Base-by-base conservation (phyloP, 331 rosid species). In the Saraca asoca region DNA sequence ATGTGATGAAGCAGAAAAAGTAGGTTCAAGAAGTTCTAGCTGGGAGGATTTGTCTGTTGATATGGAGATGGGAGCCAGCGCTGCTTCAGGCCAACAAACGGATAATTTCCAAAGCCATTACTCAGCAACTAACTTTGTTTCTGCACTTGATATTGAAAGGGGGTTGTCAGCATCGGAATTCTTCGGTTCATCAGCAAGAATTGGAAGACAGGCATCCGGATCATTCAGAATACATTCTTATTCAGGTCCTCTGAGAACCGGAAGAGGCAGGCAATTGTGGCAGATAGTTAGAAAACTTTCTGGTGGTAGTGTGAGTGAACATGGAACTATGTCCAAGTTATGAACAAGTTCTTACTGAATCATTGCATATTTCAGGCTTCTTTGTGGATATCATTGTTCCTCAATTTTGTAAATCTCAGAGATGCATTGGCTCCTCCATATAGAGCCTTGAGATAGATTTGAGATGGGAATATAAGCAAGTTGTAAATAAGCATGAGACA, bases 241-340 rank as follows among this genome's bases (percentile, higher is more conserved):
- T 52, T 84, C 98, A 2, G 90, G 89, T 58, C 95, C 97, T 45
- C 57, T 80, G 58, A 80, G 81, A 78, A 78, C 79, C 0, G 80
- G 83, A 62, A 82, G 89, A 74, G 74, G 87, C 58, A 64, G 64
- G 31, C 81, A 49, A 64, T 83, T 88, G 51, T 93, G 98, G 97
- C 68, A 84, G 58, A 80, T 77, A 71, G 69, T 86, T 57, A 81
- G 83, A 80, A 78, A 85, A 49, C 83, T 79, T 35, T 85, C 96
- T 2, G 80, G 87, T 55, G 93, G 95, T 35, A 90, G 88, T 72
- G 84, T 82, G 74, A 84, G 95, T 69, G 98, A 93, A 53, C 94
- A 88, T 63, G 86, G 88, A 45, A 61, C 46, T n/a, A 77, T 73
- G 77, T 68, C 77, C 29, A 82, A 69, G 66, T 79, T 70, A 58